Conservation (phyloP, 306 rosid genomes). For the Urtica urens region DNA sequence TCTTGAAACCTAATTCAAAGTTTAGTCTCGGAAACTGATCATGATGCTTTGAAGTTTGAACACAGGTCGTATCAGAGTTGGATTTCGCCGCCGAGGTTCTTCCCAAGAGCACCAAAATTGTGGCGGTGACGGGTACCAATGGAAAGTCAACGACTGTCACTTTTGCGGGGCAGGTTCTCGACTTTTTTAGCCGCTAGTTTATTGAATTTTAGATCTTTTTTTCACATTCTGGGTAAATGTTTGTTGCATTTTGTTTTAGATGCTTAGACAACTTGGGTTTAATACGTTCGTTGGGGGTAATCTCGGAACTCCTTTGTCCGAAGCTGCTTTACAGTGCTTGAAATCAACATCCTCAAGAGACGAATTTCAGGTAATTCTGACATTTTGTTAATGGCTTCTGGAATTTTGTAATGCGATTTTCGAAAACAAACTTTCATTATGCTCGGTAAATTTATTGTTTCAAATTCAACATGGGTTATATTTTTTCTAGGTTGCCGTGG, state of each 20-base stretch:
- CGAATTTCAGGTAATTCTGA: constrained; percentile 14
- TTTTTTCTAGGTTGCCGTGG: constrained; percentile 20
- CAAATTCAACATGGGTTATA: neutral
- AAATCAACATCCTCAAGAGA: constrained; percentile 8
- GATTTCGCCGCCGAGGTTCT: constrained; percentile 27
- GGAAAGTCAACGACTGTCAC: constrained; percentile 29
- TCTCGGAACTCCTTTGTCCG: constrained; percentile 26
- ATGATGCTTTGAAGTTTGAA: no score
- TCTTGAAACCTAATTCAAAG: no score
- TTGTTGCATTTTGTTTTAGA: no score
- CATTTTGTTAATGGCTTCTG: neutral
- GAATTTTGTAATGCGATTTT: no score
- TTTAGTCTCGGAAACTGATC: no score
- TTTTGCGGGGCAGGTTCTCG: constrained; percentile 25
- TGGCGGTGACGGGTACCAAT: constrained; percentile 31
- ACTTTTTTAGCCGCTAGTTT: no score
- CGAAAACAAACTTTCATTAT: neutral
- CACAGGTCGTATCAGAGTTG: constrained; percentile 24
- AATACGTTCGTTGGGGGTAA: constrained; percentile 23
- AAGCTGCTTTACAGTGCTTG: constrained; percentile 22
- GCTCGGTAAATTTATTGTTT: constrained; percentile 4
- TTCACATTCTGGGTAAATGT: no score
- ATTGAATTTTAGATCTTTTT: no score
- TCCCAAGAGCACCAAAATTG: constrained; percentile 18
- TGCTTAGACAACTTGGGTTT: constrained; percentile 20